Base-by-base conservation (phyloP, 2,329 filamentous ascomycete genomes). In the Dothiorella sarmentorum region DNA sequence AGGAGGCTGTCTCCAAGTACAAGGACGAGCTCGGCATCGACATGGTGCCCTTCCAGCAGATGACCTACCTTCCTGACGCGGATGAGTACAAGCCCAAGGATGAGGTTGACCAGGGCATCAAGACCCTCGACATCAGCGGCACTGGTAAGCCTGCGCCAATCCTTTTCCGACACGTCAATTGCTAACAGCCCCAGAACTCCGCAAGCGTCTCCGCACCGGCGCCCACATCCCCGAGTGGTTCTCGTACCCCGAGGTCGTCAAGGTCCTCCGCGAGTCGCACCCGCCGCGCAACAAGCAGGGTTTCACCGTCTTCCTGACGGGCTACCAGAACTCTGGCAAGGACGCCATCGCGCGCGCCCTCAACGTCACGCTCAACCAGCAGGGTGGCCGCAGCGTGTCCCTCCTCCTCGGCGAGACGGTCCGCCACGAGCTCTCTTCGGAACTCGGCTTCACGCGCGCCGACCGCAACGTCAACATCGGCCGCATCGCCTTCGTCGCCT, bases 191-290 rank as follows among this genome's bases (percentile, higher is more conserved):
- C 91, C 88, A 62, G 94, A 99, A 81, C 90, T 99, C 70, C 92
- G 94, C 71, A 85, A 89, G 71, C 90, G 94, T 68, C 87, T 99
- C 64, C 87, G 89, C 70, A 95, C 89, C 61, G 94, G 94, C 67
- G 90, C 90, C 68, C 91, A 96, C 67, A 99, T 99, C 68, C 94
- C 94, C 67, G 91, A 95, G 77, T 99, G 94, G 94, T 99, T 99
- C 84, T 97, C 94, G 29, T 99, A 99, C 82, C 93, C 94, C 63
- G 94, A 99, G 80, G 94, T 99, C 67, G 94, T 99, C 78, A 87
- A 86, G 76, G 94, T 97, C 51, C 88, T 99, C 62, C 88, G 94
- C 69, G 92, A 99, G 80, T 96, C 93, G 67, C 94, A 97, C 81
- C 94, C 93, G 51, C 86, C 95, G 53, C 89, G 94, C 66, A 87